These are phyloP conservation scores for Cutaneotrichosporon sp. DNA, from an alignment of 1,284 basidiomycete genomes.

Conservation along the genomic window DNA sequence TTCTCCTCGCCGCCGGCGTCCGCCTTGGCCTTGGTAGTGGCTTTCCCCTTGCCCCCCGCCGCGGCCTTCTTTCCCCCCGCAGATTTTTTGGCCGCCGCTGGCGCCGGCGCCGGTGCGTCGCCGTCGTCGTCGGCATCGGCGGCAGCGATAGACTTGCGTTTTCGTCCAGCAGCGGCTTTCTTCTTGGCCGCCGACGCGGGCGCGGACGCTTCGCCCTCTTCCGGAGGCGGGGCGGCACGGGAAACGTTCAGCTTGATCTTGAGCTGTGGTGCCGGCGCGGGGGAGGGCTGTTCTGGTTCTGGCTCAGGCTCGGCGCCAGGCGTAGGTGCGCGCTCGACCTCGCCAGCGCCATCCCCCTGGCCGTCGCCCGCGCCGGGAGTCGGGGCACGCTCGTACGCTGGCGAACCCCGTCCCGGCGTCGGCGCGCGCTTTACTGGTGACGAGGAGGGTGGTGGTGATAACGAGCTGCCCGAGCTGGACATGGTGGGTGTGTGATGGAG, in stretches of 20 bases:
- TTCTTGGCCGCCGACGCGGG: not conserved
- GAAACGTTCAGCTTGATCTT: constrained; percentile 8
- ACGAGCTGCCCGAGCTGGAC: not conserved
- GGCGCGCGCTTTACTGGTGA: not conserved
- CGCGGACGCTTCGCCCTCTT: not conserved
- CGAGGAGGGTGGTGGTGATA: not conserved
- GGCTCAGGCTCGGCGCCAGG: not conserved
- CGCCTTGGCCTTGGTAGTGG: not conserved
- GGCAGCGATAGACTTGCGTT: not conserved
- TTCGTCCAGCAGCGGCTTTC: not conserved
- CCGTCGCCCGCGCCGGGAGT: too few species aligned
- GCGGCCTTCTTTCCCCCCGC: not conserved
- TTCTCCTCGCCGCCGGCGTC: constrained; percentile 1
- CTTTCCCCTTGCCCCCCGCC: not conserved
- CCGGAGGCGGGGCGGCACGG: too few species aligned
- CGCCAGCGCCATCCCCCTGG: too few species aligned
- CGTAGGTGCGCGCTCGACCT: not conserved
- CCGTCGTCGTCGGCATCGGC: not conserved
- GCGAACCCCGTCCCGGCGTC: too few species aligned
- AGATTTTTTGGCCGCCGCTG: not conserved
- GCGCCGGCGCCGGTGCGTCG: not conserved
- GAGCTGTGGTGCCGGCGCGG: not conserved
- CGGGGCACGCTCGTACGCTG: too few species aligned
- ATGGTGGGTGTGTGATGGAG: not conserved
- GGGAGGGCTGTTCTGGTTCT: not conserved